These are phyloP conservation scores for Leucocoprinus leucothites DNA, from an alignment of 768 basidiomycete genomes.

Conservation along the genomic window DNA sequence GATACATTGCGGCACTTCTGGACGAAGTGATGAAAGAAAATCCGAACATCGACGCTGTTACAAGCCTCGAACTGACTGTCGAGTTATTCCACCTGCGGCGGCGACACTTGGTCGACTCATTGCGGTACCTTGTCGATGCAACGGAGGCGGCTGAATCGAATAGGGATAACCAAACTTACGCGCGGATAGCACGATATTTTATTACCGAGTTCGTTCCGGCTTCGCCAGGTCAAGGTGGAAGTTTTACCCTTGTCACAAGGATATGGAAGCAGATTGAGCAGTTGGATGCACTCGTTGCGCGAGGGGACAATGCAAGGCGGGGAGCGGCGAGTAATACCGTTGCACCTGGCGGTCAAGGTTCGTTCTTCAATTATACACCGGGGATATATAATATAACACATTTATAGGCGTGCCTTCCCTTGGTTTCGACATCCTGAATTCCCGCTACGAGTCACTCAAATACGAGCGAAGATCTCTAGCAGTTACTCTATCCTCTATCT, in stretches of 20 bases:
- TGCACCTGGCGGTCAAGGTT: constrained; percentile 54
- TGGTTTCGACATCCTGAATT: constrained; percentile 63
- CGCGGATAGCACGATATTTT: constrained; percentile 54
- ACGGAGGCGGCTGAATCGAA: constrained; percentile 46
- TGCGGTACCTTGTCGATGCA: constrained; percentile 66
- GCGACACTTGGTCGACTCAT: constrained; percentile 65
- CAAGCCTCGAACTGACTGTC: constrained; percentile 62
- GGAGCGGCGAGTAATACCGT: constrained; percentile 63
- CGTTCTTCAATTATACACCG: constrained; percentile 12
- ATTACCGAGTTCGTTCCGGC: constrained; percentile 49
- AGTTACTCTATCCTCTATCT: constrained; percentile 57
- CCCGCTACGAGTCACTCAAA: constrained; percentile 69
- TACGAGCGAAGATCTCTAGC: constrained; percentile 72
- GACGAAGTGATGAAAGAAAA: constrained; percentile 60
- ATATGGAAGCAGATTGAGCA: constrained; percentile 65
- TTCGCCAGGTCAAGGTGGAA: constrained; percentile 28
- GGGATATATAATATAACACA: neutral
- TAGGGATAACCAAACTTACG: constrained; percentile 44
- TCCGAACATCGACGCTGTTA: constrained; percentile 58
- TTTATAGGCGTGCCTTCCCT: constrained; percentile 45
- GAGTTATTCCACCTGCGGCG: constrained; percentile 68
- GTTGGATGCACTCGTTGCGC: constrained; percentile 49
- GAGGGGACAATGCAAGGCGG: constrained; percentile 55
- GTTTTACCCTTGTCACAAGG: constrained; percentile 46
- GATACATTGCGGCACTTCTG: constrained; percentile 68